Percentiles rank a stretch among this genome's conserved stretches.
Conservation (phyloP, 306 rosid species). For the Dalbergia cochinchinensis region DNA sequence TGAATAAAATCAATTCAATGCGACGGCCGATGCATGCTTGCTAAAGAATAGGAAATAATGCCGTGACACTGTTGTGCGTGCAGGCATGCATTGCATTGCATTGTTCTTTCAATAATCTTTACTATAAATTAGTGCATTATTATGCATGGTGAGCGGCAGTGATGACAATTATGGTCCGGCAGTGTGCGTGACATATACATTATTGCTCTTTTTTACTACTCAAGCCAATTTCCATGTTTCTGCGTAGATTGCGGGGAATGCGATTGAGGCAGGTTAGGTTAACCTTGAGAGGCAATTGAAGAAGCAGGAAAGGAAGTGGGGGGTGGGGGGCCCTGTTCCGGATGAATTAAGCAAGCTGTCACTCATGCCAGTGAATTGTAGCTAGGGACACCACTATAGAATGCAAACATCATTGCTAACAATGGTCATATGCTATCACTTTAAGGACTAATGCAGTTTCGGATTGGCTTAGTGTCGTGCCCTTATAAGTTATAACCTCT, state of each 20-base stretch:
- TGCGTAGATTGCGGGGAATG: conserved; percentile 56
- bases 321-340: conserved; percentile 26
- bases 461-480: background rate
- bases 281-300: background rate
- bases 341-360: conserved; percentile 9
- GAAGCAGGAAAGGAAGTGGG: background rate
- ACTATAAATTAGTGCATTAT: background rate
- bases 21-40: conserved; percentile 44
- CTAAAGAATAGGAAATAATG: conserved; percentile 12
- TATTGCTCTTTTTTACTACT: too few relatives aligned
- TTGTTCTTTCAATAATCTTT: background rate
- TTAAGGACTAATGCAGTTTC: conserved; percentile 3
- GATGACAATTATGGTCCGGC: conserved; percentile 27
- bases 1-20: background rate
- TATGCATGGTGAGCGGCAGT: background rate
- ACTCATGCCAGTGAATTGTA: conserved; percentile 39
- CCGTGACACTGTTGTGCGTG: background rate
- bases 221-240: background rate
- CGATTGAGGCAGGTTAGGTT: background rate
- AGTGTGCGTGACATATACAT: background rate
- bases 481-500: too few relatives aligned
- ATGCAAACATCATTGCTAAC: conserved; percentile 49
- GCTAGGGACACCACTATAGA: conserved; percentile 49
- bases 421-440: conserved; percentile 31
- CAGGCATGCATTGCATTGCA: conserved; percentile 16